Evolutionary conservation across 2,329 filamentous ascomycete genomes (phyloP).

Genomic region (Tympanopsis confertula): DNA sequence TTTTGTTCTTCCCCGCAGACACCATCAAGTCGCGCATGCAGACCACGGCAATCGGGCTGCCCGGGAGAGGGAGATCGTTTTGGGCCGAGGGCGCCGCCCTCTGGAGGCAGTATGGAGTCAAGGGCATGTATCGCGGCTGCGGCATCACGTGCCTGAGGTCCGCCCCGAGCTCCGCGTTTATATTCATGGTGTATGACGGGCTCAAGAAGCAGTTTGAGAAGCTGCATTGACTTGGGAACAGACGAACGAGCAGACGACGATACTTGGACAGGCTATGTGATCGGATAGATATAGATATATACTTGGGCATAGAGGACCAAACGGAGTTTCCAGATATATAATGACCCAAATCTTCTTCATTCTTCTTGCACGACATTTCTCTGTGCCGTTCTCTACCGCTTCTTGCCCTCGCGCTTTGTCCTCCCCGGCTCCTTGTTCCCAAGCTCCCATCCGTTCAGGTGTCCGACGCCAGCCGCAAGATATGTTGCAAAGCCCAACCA

Average conservation of each 20-base stretch:
- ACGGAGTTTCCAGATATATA: too few species aligned
- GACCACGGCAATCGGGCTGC: slow-evolving; percentile 58
- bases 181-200: slow-evolving; percentile 89
- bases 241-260: background rate
- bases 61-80: slow-evolving; percentile 44
- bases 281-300: too few species aligned
- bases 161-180: slow-evolving; percentile 92
- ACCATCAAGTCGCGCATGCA: slow-evolving; percentile 97
- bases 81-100: slow-evolving; percentile 57
- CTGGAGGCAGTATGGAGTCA: slow-evolving; percentile 74
- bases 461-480: slow-evolving; percentile 57
- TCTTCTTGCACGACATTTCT: too few species aligned
- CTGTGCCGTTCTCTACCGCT: too few species aligned
- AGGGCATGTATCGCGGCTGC: slow-evolving; percentile 83
- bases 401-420: too few species aligned
- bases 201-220: slow-evolving; percentile 57
- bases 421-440: too few species aligned
- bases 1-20: slow-evolving; percentile 92
- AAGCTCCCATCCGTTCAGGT: slow-evolving; percentile 61
- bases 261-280: slow-evolving; percentile 1
- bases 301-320: too few species aligned
- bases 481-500: slow-evolving; percentile 88
- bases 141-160: slow-evolving; percentile 83
- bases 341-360: too few species aligned
- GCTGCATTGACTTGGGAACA: background rate